Evolutionary conservation across 139 green algal species (phyloP).

Genomic region (Chlamydomonas urium): DNA sequence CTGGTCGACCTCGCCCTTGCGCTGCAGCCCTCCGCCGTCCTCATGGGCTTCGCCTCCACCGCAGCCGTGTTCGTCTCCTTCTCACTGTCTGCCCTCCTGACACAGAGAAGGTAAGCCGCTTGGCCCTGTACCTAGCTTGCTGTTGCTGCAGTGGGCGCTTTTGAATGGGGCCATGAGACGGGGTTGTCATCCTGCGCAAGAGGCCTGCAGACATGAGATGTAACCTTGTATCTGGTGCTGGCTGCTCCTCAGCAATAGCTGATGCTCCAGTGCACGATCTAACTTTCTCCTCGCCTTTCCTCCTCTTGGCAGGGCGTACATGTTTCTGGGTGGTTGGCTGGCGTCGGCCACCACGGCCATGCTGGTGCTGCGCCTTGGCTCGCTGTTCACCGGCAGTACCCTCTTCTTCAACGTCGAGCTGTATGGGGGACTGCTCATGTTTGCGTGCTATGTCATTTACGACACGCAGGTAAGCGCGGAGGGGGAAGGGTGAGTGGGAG

Average conservation of each 20-base stretch:
- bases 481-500: no score
- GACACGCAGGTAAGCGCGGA: slow-evolving; percentile 79
- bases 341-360: slow-evolving; percentile 31
- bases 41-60: slow-evolving; percentile 49
- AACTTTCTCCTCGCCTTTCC: neutral
- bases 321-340: slow-evolving; percentile 56
- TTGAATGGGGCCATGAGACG: neutral
- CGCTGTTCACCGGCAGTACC: slow-evolving; percentile 33
- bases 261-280: neutral
- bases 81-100: slow-evolving; percentile 54
- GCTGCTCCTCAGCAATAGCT: no score
- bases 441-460: slow-evolving; percentile 67
- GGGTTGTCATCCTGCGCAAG: no score
- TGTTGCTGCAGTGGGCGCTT: neutral
- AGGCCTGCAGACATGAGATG: no score
- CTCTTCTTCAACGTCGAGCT: slow-evolving; percentile 48
- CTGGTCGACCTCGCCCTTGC: slow-evolving; percentile 43
- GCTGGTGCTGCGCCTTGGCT: slow-evolving; percentile 47
- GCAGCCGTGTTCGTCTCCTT: slow-evolving; percentile 66
- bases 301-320: slow-evolving; percentile 28
- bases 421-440: slow-evolving; percentile 64
- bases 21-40: slow-evolving; percentile 23
- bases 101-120: slow-evolving; percentile 45
- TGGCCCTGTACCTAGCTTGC: neutral
- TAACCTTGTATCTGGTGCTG: no score